Evolutionary conservation across 305 asterid species (phyloP).

Genomic region (Galium porrigens): DNA sequence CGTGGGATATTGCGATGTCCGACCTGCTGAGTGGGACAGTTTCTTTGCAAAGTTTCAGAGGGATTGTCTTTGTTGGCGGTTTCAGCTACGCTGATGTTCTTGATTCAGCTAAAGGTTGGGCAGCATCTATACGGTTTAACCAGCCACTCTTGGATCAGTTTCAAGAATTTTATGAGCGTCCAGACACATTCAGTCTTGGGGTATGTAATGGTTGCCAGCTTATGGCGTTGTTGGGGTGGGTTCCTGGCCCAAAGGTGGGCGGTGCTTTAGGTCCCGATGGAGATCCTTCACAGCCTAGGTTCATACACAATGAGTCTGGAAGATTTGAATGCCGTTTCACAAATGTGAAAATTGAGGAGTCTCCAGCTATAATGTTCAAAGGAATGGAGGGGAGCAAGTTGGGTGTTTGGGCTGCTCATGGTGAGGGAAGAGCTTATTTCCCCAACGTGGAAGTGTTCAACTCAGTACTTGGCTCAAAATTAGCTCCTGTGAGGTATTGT

Average conservation of each 20-base stretch:
- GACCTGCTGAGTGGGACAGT: constrained; percentile 57
- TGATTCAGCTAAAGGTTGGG: constrained; percentile 94
- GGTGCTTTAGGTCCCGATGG: constrained; percentile 52
- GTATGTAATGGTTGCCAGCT: constrained; percentile 95
- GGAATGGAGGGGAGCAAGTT: constrained; percentile 87
- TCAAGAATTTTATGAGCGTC: constrained; percentile 59
- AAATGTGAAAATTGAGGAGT: constrained; percentile 56
- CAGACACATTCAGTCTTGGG: constrained; percentile 82
- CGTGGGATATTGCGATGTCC: constrained; percentile 88
- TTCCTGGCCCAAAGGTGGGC: constrained; percentile 69
- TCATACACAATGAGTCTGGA: constrained; percentile 75
- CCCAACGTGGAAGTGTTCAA: constrained; percentile 38
- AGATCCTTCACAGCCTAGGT: constrained; percentile 83
- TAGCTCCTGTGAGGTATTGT: constrained; percentile 71
- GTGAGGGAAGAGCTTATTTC: constrained; percentile 84
- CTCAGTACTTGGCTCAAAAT: constrained; percentile 31
- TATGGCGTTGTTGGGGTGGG: constrained; percentile 94
- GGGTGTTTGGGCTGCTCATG: constrained; percentile 96
- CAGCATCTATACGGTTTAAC: constrained; percentile 71
- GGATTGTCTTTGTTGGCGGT: constrained; percentile 81
- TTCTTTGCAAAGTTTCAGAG: constrained; percentile 42
- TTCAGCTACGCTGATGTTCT: constrained; percentile 96
- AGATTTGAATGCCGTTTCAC: constrained; percentile 81
- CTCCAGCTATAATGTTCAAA: constrained; percentile 65
- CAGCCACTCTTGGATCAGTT: constrained; percentile 57